These are phyloP conservation scores for Neurospora tetrasperma DNA, from an alignment of 495 filamentous ascomycete species.

Conservation along the genomic window DNA sequence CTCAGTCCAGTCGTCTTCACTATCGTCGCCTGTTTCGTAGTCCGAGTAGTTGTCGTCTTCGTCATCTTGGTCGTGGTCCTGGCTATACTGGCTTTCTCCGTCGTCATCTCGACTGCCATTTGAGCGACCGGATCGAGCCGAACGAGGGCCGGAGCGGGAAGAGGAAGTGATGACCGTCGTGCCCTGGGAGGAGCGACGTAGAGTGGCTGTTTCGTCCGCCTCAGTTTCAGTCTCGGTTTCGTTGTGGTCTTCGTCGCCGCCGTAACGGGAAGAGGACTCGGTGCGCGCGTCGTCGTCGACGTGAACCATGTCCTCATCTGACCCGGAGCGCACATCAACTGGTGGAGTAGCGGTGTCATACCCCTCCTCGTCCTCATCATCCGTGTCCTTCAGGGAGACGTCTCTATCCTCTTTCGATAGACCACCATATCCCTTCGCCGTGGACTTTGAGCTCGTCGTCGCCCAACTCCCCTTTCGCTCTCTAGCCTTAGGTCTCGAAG, in stretches of 20 bases:
- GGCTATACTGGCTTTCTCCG: background rate
- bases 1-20: constrained; percentile 29
- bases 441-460: constrained; percentile 30
- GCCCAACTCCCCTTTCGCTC: background rate
- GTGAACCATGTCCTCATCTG: background rate
- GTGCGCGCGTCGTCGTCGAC: background rate
- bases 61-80: background rate
- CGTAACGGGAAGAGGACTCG: background rate
- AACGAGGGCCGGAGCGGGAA: background rate
- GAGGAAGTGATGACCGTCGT: constrained; percentile 51
- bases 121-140: background rate
- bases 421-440: constrained; percentile 36
- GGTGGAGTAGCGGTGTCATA: background rate
- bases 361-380: constrained; percentile 8
- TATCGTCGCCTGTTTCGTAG: constrained; percentile 15
- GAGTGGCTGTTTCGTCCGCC: constrained; percentile 16
- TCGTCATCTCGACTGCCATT: background rate
- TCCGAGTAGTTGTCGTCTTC: constrained; percentile 43
- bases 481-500: background rate
- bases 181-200: constrained; percentile 22
- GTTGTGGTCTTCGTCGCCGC: background rate
- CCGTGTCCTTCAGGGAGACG: background rate
- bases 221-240: background rate
- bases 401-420: constrained; percentile 25
- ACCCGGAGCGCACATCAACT: background rate